phyloP scores from a whole-genome alignment of 2,329 filamentous ascomycete species.

The Hymenoscyphus infarciens region DNA sequence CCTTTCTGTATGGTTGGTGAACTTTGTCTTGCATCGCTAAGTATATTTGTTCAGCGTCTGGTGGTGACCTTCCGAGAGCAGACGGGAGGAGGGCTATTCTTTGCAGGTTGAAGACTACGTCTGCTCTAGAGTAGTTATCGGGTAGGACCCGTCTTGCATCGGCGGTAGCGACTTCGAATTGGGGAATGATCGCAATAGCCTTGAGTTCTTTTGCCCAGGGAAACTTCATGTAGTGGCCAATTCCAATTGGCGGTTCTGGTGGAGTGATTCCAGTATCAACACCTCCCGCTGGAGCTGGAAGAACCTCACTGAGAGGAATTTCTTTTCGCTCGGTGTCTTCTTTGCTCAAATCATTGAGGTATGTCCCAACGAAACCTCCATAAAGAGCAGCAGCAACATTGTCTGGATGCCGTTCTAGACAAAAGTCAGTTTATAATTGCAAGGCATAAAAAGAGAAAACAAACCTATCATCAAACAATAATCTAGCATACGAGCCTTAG shows the following conservation, averaged over 20 bases:
- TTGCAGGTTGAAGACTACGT: constrained; percentile 92
- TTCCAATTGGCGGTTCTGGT: constrained; percentile 83
- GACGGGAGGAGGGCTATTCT: constrained; percentile 87
- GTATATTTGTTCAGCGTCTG: constrained; percentile 90
- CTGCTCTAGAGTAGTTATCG: constrained; percentile 70
- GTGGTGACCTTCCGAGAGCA: constrained; percentile 83
- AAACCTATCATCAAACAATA: constrained; percentile 94
- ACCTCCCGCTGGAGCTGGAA: constrained; percentile 85
- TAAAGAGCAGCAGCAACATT: constrained; percentile 94
- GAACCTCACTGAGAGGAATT: constrained; percentile 89
- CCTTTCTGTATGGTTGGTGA: constrained; percentile 92
- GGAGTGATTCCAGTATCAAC: constrained; percentile 84
- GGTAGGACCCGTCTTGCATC: constrained; percentile 85
- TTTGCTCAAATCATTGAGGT: constrained; percentile 85
- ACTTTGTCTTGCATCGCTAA: constrained; percentile 98
- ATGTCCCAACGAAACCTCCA: constrained; percentile 94
- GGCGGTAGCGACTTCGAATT: constrained; percentile 94
- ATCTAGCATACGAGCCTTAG: constrained; percentile 81
- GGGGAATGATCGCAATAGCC: constrained; percentile 90
- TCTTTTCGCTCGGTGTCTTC: constrained; percentile 88
- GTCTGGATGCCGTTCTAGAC: constrained; percentile 76
- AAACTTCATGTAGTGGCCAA: constrained; percentile 96
- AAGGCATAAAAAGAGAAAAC: constrained; percentile 21
- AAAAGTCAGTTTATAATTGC: neutral
- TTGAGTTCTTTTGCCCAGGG: constrained; percentile 94